phyloP scores from a whole-genome alignment of 306 rosid genomes.

The Phaseolus lunatus region DNA sequence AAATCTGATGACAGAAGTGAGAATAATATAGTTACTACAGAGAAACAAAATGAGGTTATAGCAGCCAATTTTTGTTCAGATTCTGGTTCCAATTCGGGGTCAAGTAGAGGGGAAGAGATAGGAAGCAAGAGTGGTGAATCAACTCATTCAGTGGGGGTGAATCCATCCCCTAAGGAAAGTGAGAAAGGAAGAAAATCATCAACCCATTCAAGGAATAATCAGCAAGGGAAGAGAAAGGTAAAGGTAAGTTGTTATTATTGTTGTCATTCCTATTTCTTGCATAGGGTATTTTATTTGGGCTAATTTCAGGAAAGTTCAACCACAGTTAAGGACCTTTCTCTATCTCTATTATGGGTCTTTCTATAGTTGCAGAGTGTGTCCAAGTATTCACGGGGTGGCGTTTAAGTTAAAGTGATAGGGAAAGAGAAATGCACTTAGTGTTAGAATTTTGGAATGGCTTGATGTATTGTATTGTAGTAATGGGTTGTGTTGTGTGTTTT shows the following conservation, averaged over 20 bases:
- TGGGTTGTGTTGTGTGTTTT: neutral
- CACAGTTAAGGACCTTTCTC: constrained; percentile 43
- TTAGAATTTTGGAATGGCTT: neutral
- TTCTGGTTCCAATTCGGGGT: constrained; percentile 43
- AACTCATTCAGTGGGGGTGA: constrained; percentile 2
- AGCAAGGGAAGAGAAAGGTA: constrained; percentile 81
- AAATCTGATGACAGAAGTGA: constrained; percentile 12
- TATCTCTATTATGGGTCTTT: constrained; percentile 36
- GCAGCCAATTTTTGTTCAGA: constrained; percentile 50
- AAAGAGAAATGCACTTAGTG: neutral
- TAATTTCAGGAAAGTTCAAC: constrained; percentile 32
- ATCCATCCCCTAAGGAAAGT: constrained; percentile 43
- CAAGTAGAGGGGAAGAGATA: constrained; percentile 59
- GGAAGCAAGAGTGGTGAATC: constrained; percentile 59
- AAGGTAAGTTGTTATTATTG: constrained; percentile 55
- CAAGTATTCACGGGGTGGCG: constrained; percentile 56
- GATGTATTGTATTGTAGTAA: neutral
- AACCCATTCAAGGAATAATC: constrained; percentile 62
- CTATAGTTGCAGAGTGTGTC: constrained; percentile 30
- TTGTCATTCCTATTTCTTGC: neutral
- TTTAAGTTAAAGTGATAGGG: constrained; percentile 17
- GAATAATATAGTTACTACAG: neutral
- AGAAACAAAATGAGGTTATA: constrained; percentile 46
- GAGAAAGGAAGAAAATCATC: constrained; percentile 63
- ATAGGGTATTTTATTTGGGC: constrained; percentile 1